Conservation (phyloP, 106 monocot genomes). For the Dendrobium officinale region DNA sequence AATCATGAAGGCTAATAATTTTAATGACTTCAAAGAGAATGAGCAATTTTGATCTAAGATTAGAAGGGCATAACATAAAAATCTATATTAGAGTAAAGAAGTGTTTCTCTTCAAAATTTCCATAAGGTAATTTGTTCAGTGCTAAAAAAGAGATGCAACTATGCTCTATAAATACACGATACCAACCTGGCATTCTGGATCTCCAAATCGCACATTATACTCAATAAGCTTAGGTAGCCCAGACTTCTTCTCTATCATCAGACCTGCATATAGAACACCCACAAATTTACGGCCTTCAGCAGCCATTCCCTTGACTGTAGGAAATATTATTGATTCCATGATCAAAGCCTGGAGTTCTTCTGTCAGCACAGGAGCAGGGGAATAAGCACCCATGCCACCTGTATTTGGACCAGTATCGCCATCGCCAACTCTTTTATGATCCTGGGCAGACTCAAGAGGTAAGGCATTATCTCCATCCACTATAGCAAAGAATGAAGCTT, state of each 20-base stretch:
- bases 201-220: conserved; percentile 95
- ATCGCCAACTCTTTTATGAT: conserved; percentile 90
- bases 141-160: neutral
- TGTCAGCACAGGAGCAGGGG: conserved; percentile 84
- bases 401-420: conserved; percentile 92
- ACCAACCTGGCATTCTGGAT: conserved; percentile 94
- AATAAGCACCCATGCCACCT: conserved; percentile 96
- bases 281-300: conserved; percentile 88
- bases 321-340: conserved; percentile 85
- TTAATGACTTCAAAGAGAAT: no score
- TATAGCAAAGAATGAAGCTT: conserved; percentile 89
- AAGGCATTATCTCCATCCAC: conserved; percentile 85
- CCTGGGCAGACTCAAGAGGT: conserved; percentile 91
- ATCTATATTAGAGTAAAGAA: no score
- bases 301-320: conserved; percentile 94
- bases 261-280: conserved; percentile 88
- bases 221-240: conserved; percentile 91
- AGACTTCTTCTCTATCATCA: conserved; percentile 90
- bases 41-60: no score
- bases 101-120: no score
- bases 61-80: no score
- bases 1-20: no score
- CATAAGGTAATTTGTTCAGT: neutral
- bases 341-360: conserved; percentile 59
- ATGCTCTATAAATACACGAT: neutral